Percentiles rank a stretch among this genome's conserved stretches.
phyloP scores from a whole-genome alignment of 495 filamentous ascomycete species.

The Platismatia glauca region DNA sequence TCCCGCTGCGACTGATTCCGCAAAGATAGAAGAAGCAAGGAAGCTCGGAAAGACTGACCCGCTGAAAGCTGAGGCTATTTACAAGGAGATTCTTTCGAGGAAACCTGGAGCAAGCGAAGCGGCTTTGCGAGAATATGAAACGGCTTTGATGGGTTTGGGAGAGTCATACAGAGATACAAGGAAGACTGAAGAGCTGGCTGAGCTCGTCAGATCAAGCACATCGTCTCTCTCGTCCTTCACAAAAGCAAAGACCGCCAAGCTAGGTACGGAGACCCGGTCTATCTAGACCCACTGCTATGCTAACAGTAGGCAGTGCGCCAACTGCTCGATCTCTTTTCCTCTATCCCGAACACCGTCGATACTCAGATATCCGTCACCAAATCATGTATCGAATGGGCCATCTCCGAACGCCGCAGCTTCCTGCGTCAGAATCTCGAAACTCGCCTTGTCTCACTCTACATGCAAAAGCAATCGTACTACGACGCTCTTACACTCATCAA shows the following conservation, averaged over 20 bases:
- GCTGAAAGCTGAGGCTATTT: constrained; percentile 68
- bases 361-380: constrained; percentile 89
- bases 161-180: constrained; percentile 87
- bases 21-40: constrained; percentile 75
- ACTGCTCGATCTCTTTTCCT: constrained; percentile 88
- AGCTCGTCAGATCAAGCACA: constrained; percentile 82
- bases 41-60: constrained; percentile 70
- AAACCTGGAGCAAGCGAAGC: constrained; percentile 74
- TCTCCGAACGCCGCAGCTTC: constrained; percentile 85
- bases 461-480: constrained; percentile 93
- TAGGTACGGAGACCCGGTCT: constrained; percentile 54
- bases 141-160: constrained; percentile 72
- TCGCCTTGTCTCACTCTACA: constrained; percentile 84
- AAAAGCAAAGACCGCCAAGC: constrained; percentile 97
- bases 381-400: constrained; percentile 98
- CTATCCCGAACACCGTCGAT: constrained; percentile 86
- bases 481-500: constrained; percentile 96
- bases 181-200: constrained; percentile 79
- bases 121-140: constrained; percentile 80
- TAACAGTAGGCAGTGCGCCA: constrained; percentile 64
- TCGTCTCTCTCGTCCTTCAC: constrained; percentile 89
- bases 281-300: constrained; percentile 1
- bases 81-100: constrained; percentile 80
- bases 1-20: constrained; percentile 40
- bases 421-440: constrained; percentile 97